Evolutionary conservation across 495 filamentous ascomycete genomes (phyloP).

Genomic region (Endocarpon pusillum): DNA sequence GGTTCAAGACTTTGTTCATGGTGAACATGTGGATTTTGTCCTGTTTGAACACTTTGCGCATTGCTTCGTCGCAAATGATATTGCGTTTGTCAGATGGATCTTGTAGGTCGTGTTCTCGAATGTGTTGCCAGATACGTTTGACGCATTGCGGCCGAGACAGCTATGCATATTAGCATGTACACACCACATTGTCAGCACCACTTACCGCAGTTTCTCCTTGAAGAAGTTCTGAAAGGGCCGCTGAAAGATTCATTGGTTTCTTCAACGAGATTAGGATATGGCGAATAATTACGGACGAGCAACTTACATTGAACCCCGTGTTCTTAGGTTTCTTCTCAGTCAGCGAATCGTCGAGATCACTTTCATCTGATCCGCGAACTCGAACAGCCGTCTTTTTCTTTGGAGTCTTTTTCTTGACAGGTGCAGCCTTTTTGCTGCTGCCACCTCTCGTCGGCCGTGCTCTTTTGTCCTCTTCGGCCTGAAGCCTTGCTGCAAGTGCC

Average conservation of each 20-base stretch:
- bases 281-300: neutral
- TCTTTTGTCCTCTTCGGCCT: constrained; percentile 75
- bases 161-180: too few species aligned
- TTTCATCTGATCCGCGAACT: constrained; percentile 51
- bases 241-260: constrained; percentile 52
- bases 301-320: constrained; percentile 50
- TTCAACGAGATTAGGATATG: constrained; percentile 13
- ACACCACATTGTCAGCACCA: too few species aligned
- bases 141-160: constrained; percentile 88
- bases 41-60: constrained; percentile 80
- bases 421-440: constrained; percentile 35
- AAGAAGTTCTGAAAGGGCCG: constrained; percentile 45
- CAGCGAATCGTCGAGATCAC: constrained; percentile 43
- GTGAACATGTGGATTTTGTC: constrained; percentile 94
- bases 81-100: constrained; percentile 81
- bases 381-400: constrained; percentile 63
- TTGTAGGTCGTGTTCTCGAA: constrained; percentile 73
- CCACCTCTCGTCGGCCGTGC: constrained; percentile 56
- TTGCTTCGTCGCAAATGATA: constrained; percentile 77
- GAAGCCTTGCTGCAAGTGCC: constrained; percentile 65
- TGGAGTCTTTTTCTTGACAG: constrained; percentile 46
- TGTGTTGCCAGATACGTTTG: constrained; percentile 87
- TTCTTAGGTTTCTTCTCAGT: constrained; percentile 44
- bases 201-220: constrained; percentile 43
- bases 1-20: constrained; percentile 72